Base-by-base conservation (phyloP, 345 rosid species). In the Cardamine occulta region DNA sequence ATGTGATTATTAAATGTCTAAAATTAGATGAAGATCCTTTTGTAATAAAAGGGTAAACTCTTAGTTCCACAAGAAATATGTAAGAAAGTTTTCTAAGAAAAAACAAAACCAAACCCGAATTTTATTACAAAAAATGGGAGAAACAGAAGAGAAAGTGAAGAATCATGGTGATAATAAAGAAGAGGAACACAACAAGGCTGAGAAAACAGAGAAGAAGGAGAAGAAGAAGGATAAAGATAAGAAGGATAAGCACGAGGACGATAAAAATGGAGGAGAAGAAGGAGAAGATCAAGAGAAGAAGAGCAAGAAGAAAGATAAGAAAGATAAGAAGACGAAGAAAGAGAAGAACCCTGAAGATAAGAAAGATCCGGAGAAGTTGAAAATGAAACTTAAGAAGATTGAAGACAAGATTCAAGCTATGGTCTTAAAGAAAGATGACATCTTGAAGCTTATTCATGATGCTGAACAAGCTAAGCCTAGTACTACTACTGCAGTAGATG, bases 311-410 rank as follows among this genome's bases (percentile, higher is more conserved):
- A 77, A 74, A 74, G 72, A 79, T 78, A 59, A 70, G 80, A 88
- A 52, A 74, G 72, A 79, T 78, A 59, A 70, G 80, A 88, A 52
- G 82, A 63, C 73, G 78, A 82, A 87, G 80, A 84, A 83, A 82
- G 82, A 84, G 52, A 84, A 81, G 81, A 83, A 87, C 73, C 88
- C 92, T 49, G 93, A 87, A 83, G 93, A 88, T 59, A 88, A 88
- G 63, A 87, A 81, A 17, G 89, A 85, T 67, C 90, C 94, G 9
- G 78, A 75, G 28, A 90, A 90, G 60, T 79, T 92, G 37, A 88
- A 70, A 74, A 84, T 80, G 24, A 88, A 88, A 64, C 88, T 90
- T 9, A 74, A 80, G 68, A 88, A 87, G 82, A 54, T 93, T 17
- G 91, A 93, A 8, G 74, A 85, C 73, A 86, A 93, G 80, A 90